Evolutionary conservation across 257 asterid genomes (phyloP), one percentile per base, ranked within the genome.

Genomic region (Coffea canephora): DNA sequence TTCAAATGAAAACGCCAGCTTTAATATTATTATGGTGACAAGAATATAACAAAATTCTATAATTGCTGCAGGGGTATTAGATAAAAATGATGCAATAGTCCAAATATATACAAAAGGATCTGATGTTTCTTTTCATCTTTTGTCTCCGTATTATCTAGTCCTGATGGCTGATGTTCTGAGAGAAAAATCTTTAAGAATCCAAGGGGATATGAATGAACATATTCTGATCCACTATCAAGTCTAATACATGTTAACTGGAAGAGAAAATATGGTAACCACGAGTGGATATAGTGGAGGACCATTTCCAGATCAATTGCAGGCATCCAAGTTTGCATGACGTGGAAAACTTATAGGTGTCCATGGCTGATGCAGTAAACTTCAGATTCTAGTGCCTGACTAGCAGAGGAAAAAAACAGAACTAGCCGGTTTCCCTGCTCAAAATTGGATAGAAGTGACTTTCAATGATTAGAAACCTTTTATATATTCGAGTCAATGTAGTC

Each of bases 381-480:
- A 69, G 54, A 64, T 62, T 67, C 25, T 74, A 31, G 59, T 39
- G 75, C 70, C 34, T 49, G 23, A 41, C 55, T 34, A 74, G n/a
- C 78, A 16, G 59, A 69, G 43, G 43, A 46, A 31, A 15, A 61
- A 19, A 80, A 75, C 27, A 75, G 19, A 39, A 57, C 41, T 2
- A 61, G 71, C 62, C 21, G 70, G 5, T 69, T 74, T 78, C 69
- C 70, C 55, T 49, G 74, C 65, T 70, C 31, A 23, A 80, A 73
- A 50, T 27, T 52, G 41, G 27, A 18, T 69, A 21, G 67, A 31
- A 43, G 68, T 77, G 84, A 76, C 77, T 59, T 77, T 57, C 75
- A 80, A 62, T 70, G 52, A 73, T 83, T 77, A 75, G 15, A 74
- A 69, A 49, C 64, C 64, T n/a, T 31, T 73, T n/a, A 52, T 6